A percentile compares a stretch with the other conserved stretches of the same genome.
These are phyloP conservation scores for Aspergillus pseudoterreus DNA, from an alignment of 2,329 filamentous ascomycete species.

Conservation along the genomic window DNA sequence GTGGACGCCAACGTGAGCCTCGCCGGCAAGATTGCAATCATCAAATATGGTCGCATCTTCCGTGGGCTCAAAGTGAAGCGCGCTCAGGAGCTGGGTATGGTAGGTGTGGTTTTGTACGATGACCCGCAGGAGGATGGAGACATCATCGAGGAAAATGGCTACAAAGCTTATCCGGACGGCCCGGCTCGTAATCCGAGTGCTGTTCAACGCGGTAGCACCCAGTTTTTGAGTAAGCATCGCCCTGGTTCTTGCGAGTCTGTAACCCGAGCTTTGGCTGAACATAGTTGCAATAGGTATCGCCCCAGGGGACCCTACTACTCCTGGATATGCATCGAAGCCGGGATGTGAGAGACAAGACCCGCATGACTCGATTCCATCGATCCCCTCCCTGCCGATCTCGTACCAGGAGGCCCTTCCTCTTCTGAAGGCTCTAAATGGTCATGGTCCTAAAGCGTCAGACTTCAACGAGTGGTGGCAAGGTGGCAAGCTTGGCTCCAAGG, in stretches of 20 bases:
- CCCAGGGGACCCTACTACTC: conserved; percentile 79
- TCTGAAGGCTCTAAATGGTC: conserved; percentile 83
- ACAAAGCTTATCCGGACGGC: conserved; percentile 75
- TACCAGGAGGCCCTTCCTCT: conserved; percentile 83
- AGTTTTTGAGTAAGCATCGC: conserved; percentile 66
- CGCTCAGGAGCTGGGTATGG: conserved; percentile 84
- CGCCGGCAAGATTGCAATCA: conserved; percentile 80
- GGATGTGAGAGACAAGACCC: conserved; percentile 73
- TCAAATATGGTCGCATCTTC: conserved; percentile 82
- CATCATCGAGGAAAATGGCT: conserved; percentile 75
- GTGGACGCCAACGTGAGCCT: conserved; percentile 69
- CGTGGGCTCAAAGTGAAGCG: conserved; percentile 89
- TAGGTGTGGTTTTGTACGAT: conserved; percentile 78
- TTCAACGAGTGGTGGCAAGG: conserved; percentile 71
- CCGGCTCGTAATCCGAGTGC: conserved; percentile 83
- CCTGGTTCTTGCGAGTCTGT: neutral
- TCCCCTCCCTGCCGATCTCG: conserved; percentile 88
- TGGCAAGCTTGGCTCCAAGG: conserved; percentile 72
- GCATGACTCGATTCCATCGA: conserved; percentile 69
- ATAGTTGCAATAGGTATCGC: conserved; percentile 45
- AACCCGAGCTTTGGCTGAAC: neutral
- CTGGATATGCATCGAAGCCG: conserved; percentile 88
- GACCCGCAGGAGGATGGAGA: conserved; percentile 88
- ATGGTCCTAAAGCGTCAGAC: conserved; percentile 73
- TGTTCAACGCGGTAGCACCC: conserved; percentile 82